Evolutionary conservation across 192 early-diverging fungal genomes (phyloP), one percentile per base, ranked within the genome.

Genomic region (Mortierella claussenii): DNA sequence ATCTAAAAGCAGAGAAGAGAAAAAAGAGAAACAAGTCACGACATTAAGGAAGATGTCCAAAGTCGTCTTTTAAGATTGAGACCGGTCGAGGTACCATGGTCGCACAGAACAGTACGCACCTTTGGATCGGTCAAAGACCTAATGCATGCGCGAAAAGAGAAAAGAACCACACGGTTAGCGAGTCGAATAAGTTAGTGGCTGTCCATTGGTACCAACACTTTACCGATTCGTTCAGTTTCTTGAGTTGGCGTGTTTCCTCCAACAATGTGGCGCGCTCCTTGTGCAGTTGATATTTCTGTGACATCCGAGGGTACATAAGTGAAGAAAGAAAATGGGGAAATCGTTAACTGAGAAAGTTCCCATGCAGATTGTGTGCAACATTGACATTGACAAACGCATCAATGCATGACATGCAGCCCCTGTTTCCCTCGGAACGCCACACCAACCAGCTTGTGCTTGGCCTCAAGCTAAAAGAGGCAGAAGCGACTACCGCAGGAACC

Each of bases 41-140:
- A n/a, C n/a, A n/a, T n/a, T n/a, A n/a, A n/a, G n/a, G n/a, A n/a
- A n/a, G n/a, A n/a, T n/a, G n/a, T n/a, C n/a, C n/a, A n/a, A n/a
- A n/a, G n/a, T n/a, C n/a, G n/a, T n/a, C n/a, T n/a, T n/a, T n/a
- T 31, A 45, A 4, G 40, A 11, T 42, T 15, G 26, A 4, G 3
- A 17, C 17, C 18, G 31, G 13, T n/a, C n/a, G n/a, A n/a, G n/a
- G n/a, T n/a, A n/a, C n/a, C 26, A 31, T 30, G 50, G 37, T 40
- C 13, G 37, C 37, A 23, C n/a, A 24, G 18, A 1, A n/a, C 20
- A 4, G 26, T 10, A 40, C 37, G 46, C 37, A 74, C 70, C 70
- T 66, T 66, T 65, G 8, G 71, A 75, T 7, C 71, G 71, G 30
- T 75, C 71, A 60, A 75, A 75, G 23, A 74, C 70, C 70, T 74